Conservation (phyloP, 2,329 filamentous ascomycete species). For the Lecanoromycetidae sp. region DNA sequence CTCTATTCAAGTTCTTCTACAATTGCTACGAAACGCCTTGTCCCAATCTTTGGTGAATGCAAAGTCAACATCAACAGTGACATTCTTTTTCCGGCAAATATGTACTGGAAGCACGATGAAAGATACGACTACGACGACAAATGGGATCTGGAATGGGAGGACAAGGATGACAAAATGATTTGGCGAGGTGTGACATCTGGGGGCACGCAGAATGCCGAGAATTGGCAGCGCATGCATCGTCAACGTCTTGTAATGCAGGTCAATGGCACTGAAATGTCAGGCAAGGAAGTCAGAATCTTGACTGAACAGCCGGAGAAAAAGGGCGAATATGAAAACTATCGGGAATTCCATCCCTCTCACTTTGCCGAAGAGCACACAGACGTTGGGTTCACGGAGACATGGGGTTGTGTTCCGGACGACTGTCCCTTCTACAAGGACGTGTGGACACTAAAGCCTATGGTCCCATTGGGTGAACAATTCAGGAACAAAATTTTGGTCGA, state of each 20-base stretch:
- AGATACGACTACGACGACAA: conserved; percentile 46
- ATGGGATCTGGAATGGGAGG: conserved; percentile 46
- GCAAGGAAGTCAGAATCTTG: conserved; percentile 23
- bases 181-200: conserved; percentile 58
- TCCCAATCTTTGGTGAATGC: conserved; percentile 57
- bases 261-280: conserved; percentile 26
- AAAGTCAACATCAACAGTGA: conserved; percentile 59
- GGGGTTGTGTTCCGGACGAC: conserved; percentile 29
- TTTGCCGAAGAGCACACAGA: conserved; percentile 29
- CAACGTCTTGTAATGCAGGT: conserved; percentile 28
- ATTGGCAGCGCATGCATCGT: conserved; percentile 29
- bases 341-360: conserved; percentile 22
- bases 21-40: conserved; percentile 44
- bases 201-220: conserved; percentile 38
- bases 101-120: conserved; percentile 49
- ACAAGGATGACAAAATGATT: conserved; percentile 44
- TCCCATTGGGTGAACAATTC: conserved; percentile 24
- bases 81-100: conserved; percentile 55
- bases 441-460: background rate
- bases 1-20: conserved; percentile 50
- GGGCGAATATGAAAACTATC: conserved; percentile 21
- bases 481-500: conserved; percentile 29
- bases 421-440: conserved; percentile 18
- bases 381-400: conserved; percentile 28
- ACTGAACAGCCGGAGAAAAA: conserved; percentile 19